These are phyloP conservation scores for Berberis vulgaris DNA, from an alignment of 164 flowering plant species.

Conservation along the genomic window DNA sequence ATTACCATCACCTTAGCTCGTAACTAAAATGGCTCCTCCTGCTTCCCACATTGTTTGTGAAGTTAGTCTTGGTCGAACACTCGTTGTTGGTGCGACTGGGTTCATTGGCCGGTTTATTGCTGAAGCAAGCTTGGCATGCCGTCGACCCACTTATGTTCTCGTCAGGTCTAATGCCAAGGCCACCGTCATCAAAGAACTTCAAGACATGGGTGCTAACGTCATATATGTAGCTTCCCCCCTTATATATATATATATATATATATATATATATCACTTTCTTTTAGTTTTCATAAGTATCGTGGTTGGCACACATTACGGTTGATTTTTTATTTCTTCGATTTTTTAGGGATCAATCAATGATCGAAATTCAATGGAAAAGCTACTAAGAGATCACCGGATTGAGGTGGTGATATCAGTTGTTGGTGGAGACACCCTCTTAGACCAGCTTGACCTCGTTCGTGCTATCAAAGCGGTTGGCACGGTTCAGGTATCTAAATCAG, in stretches of 20 bases:
- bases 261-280: too few species aligned
- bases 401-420: conserved; percentile 62
- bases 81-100: conserved; percentile 25
- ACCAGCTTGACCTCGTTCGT: conserved; percentile 36
- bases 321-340: neutral
- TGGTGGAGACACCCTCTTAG: conserved; percentile 36
- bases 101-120: conserved; percentile 54
- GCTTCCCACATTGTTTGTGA: neutral
- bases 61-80: neutral
- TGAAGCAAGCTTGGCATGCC: conserved; percentile 39
- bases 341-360: conserved; percentile 42
- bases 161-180: conserved; percentile 29
- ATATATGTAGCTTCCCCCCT: conserved; percentile 21
- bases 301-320: neutral
- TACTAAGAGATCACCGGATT: conserved; percentile 33
- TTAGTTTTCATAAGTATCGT: too few species aligned
- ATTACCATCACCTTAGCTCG: too few species aligned
- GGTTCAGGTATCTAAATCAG: conserved; percentile 32
- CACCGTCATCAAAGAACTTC: conserved; percentile 21
- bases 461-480: conserved; percentile 51
- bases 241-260: too few species aligned
- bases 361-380: conserved; percentile 32
- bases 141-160: conserved; percentile 39
- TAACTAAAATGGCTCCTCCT: neutral
- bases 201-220: conserved; percentile 44